These are phyloP conservation scores for Kalmusia sp. DNA, from an alignment of 2,329 filamentous ascomycete genomes.

Conservation along the genomic window DNA sequence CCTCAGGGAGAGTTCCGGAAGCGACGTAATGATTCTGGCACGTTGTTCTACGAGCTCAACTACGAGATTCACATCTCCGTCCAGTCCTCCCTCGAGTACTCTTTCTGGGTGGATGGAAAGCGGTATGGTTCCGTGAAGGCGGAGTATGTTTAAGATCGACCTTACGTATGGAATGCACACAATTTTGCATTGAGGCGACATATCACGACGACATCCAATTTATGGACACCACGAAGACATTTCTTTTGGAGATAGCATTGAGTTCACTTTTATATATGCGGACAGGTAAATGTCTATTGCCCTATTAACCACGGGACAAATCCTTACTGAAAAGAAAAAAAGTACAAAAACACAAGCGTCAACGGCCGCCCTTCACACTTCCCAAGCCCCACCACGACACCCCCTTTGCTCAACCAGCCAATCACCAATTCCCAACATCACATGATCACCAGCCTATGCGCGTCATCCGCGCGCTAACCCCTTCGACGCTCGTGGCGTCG, in stretches of 20 bases:
- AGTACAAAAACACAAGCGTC: too few species aligned
- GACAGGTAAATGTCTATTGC: too few species aligned
- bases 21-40: not conserved
- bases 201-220: too few species aligned
- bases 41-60: not conserved
- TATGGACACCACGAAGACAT: too few species aligned
- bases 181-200: too few species aligned
- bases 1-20: conserved; percentile 1
- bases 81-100: conserved; percentile 28
- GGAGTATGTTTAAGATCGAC: conserved; percentile 19
- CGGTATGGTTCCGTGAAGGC: conserved; percentile 25
- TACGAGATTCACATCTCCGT: conserved; percentile 19
- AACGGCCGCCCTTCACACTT: too few species aligned
- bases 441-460: conserved; percentile 21
- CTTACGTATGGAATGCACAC: too few species aligned
- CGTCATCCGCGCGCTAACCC: conserved; percentile 17
- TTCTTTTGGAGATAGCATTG: too few species aligned
- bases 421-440: conserved; percentile 18
- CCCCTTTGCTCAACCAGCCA: not conserved
- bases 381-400: not conserved
- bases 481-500: conserved; percentile 4
- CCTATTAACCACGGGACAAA: too few species aligned
- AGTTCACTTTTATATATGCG: too few species aligned
- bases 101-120: conserved; percentile 14
- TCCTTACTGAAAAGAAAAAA: too few species aligned